phyloP scores from a whole-genome alignment of 169 alveolate species.

The Plasmodium adleri region DNA sequence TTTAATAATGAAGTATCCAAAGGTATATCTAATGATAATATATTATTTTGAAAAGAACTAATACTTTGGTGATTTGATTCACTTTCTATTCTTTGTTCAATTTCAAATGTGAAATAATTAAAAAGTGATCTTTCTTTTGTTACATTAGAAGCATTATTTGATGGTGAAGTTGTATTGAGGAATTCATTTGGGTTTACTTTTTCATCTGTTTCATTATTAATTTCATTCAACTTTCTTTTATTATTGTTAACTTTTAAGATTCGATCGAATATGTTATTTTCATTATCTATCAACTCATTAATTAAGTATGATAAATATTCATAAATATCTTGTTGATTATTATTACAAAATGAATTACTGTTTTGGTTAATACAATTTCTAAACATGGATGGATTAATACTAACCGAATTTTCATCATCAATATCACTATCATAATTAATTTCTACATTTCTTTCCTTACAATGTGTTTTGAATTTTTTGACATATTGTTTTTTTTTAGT shows the following conservation, averaged over 20 bases:
- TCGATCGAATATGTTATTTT: slow-evolving; percentile 44
- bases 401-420: slow-evolving; percentile 55
- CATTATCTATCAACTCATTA: slow-evolving; percentile 42
- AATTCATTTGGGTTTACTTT: not conserved
- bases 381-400: slow-evolving; percentile 61
- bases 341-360: slow-evolving; percentile 31
- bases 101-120: slow-evolving; percentile 59
- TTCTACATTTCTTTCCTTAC: slow-evolving; percentile 22
- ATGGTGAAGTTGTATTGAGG: not conserved
- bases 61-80: slow-evolving; percentile 13
- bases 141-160: not conserved
- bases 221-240: slow-evolving; percentile 16
- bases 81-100: slow-evolving; percentile 47
- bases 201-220: not conserved
- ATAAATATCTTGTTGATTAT: slow-evolving; percentile 66
- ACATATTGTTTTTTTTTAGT: slow-evolving; percentile 48
- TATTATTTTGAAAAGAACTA: slow-evolving; percentile 59
- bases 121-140: slow-evolving; percentile 33
- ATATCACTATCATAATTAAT: slow-evolving; percentile 59
- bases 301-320: slow-evolving; percentile 44
- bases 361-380: slow-evolving; percentile 47
- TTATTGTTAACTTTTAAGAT: slow-evolving; percentile 2
- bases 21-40: slow-evolving; percentile 55
- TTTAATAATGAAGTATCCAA: slow-evolving; percentile 32
- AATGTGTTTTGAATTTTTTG: slow-evolving; percentile 45